These are phyloP conservation scores for Botrytis byssoidea DNA, from an alignment of 2,329 filamentous ascomycete species.

Conservation along the genomic window DNA sequence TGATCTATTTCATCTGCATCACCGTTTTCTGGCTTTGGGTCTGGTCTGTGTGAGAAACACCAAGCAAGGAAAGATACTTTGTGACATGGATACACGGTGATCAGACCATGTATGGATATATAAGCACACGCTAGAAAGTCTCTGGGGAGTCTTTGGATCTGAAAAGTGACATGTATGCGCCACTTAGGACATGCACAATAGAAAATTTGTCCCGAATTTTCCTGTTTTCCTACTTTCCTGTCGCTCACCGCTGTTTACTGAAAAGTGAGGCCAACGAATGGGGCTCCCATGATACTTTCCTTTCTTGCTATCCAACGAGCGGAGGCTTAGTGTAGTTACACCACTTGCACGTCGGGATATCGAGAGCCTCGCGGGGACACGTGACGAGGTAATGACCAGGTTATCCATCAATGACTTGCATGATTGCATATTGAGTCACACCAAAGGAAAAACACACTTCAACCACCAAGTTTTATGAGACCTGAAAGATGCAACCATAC, in stretches of 20 bases:
- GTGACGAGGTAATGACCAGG: constrained; percentile 3
- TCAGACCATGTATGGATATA: constrained; percentile 9
- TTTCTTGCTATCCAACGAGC: constrained; percentile 18
- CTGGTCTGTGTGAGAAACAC: constrained; percentile 19
- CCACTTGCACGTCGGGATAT: constrained; percentile 16
- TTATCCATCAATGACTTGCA: constrained; percentile 18
- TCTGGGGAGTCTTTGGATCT: constrained; percentile 1
- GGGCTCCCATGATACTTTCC: neutral
- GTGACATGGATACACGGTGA: constrained; percentile 9
- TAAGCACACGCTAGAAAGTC: constrained; percentile 2
- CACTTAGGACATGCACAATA: constrained; percentile 21
- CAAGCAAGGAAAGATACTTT: constrained; percentile 15
- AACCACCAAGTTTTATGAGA: neutral
- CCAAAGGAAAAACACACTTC: neutral
- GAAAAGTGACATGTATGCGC: constrained; percentile 29
- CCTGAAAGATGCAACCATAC: neutral
- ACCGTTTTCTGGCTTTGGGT: constrained; percentile 24
- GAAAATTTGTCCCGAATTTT: neutral
- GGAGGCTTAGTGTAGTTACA: constrained; percentile 27
- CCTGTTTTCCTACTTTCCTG: constrained; percentile 10
- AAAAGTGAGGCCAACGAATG: constrained; percentile 8
- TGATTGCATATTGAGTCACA: constrained; percentile 12
- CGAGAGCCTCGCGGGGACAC: constrained; percentile 6
- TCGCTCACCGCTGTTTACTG: constrained; percentile 34
- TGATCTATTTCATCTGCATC: constrained; percentile 29